phyloP scores from a whole-genome alignment of 148 eudicot genomes.

The Oxyria digyna region DNA sequence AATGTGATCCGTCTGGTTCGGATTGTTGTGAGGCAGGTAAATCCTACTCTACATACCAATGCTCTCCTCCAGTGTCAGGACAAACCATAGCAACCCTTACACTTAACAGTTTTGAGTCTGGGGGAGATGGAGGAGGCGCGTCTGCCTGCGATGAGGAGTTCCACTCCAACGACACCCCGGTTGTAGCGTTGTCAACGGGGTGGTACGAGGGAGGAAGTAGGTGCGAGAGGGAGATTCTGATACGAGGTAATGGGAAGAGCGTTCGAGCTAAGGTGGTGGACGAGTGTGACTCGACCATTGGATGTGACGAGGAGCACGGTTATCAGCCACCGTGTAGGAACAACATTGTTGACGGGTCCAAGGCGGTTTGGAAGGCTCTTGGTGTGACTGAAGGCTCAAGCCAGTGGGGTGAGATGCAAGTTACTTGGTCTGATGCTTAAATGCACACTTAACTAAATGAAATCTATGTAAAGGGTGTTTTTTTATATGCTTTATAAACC shows the following conservation, averaged over 20 bases:
- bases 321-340: slow-evolving; percentile 38
- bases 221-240: slow-evolving; percentile 16
- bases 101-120: slow-evolving; percentile 23
- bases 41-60: slow-evolving; percentile 20
- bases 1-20: slow-evolving; percentile 16
- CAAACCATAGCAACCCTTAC: slow-evolving; percentile 14
- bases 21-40: slow-evolving; percentile 22
- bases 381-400: slow-evolving; percentile 15
- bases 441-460: too few relatives aligned
- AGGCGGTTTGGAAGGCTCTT: slow-evolving; percentile 34
- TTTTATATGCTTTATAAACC: too few relatives aligned
- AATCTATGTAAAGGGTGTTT: too few relatives aligned
- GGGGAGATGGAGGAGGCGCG: slow-evolving; percentile 26
- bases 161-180: slow-evolving; percentile 19
- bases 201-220: not conserved
- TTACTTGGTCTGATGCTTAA: slow-evolving; percentile 35
- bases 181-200: slow-evolving; percentile 46
- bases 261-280: slow-evolving; percentile 35
- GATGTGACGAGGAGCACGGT: slow-evolving; percentile 32
- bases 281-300: slow-evolving; percentile 36
- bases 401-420: slow-evolving; percentile 19
- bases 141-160: slow-evolving; percentile 24
- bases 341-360: slow-evolving; percentile 28
- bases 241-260: slow-evolving; percentile 22
- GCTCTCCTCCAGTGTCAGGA: slow-evolving; percentile 24